Conservation (phyloP, 371 early-diverging fungal species). For the Rhizomucor miehei region DNA sequence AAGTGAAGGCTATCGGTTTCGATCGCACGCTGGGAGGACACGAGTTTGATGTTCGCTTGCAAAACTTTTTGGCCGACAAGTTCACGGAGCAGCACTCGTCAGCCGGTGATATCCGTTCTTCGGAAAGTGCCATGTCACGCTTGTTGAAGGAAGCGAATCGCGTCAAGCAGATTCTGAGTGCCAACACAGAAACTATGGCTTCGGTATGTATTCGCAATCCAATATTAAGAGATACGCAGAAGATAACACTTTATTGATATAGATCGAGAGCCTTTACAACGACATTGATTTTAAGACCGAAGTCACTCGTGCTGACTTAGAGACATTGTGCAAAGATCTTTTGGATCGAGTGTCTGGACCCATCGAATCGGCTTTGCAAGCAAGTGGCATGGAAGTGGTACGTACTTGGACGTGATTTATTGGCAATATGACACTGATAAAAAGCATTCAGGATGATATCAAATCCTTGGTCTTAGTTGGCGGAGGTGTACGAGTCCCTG, state of each 20-base stretch:
- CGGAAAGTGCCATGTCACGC: constrained; percentile 81
- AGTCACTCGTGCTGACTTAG: constrained; percentile 79
- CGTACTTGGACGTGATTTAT: constrained; percentile 17
- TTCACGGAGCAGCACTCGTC: constrained; percentile 61
- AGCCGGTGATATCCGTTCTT: constrained; percentile 42
- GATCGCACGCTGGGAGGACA: constrained; percentile 89
- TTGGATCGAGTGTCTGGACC: constrained; percentile 70
- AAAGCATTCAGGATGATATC: constrained; percentile 51
- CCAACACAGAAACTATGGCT: constrained; percentile 83
- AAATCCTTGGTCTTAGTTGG: constrained; percentile 92
- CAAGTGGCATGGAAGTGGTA: constrained; percentile 69
- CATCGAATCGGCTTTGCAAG: constrained; percentile 65
- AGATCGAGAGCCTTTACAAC: constrained; percentile 85
- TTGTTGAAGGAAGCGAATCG: constrained; percentile 90
- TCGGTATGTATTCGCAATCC: constrained; percentile 53
- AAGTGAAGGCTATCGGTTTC: constrained; percentile 78
- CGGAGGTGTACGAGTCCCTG: constrained; percentile 89
- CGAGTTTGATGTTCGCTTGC: constrained; percentile 79
- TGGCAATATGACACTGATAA: background rate
- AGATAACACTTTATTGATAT: constrained; percentile 2
- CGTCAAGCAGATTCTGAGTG: constrained; percentile 94
- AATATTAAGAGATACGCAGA: too few species aligned
- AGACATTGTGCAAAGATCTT: constrained; percentile 65
- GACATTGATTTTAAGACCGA: constrained; percentile 80
- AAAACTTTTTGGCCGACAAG: constrained; percentile 67